These are phyloP conservation scores for Candida koratica DNA, from an alignment of 805 yeast genomes.

Conservation along the genomic window DNA sequence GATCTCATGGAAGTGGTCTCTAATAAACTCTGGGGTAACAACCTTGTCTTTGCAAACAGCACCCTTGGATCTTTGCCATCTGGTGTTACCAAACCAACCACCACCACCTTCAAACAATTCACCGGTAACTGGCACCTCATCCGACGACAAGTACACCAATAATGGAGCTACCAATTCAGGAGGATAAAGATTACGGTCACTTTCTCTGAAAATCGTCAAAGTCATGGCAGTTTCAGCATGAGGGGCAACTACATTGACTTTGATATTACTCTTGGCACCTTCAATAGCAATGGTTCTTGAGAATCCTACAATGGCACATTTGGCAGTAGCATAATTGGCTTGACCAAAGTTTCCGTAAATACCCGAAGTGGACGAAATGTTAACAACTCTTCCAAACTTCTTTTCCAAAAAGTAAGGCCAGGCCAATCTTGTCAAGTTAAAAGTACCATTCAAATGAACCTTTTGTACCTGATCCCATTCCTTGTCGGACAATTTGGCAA, in stretches of 20 bases:
- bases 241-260: slow-evolving; percentile 85
- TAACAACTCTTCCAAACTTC: slow-evolving; percentile 75
- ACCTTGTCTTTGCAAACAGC: slow-evolving; percentile 54
- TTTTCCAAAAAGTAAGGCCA: slow-evolving; percentile 88
- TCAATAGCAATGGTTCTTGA: slow-evolving; percentile 85
- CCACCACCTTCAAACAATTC: slow-evolving; percentile 90
- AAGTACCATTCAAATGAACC: slow-evolving; percentile 82
- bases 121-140: slow-evolving; percentile 68
- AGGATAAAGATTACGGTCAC: slow-evolving; percentile 77
- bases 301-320: slow-evolving; percentile 81
- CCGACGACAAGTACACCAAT: slow-evolving; percentile 73
- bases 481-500: slow-evolving; percentile 74
- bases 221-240: slow-evolving; percentile 99
- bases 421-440: slow-evolving; percentile 75
- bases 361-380: slow-evolving; percentile 93
- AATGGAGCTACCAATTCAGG: slow-evolving; percentile 91
- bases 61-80: slow-evolving; percentile 94
- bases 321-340: slow-evolving; percentile 93
- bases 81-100: slow-evolving; percentile 92
- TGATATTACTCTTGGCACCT: slow-evolving; percentile 75
- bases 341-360: slow-evolving; percentile 98
- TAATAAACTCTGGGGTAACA: slow-evolving; percentile 65
- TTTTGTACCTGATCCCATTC: slow-evolving; percentile 80
- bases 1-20: slow-evolving; percentile 62
- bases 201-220: slow-evolving; percentile 72